Conservation (phyloP, 2,329 filamentous ascomycete genomes). For the Stagonosporopsis rhizophila region DNA sequence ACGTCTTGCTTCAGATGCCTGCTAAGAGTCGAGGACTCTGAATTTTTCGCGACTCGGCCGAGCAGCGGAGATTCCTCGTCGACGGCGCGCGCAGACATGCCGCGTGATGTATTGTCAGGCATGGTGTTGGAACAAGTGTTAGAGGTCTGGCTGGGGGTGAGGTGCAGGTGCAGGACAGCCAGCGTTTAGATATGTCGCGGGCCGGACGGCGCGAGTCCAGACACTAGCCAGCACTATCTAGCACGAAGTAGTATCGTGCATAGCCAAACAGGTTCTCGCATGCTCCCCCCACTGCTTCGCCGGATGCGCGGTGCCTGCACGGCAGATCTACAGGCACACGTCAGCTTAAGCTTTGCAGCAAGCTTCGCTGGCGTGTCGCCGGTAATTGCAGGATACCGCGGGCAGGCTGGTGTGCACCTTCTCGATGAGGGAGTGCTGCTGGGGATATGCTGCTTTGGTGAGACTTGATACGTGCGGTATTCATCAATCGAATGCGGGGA, state of each 20-base stretch:
- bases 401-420: conserved; percentile 4
- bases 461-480: conserved; percentile 21
- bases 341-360: conserved; percentile 34
- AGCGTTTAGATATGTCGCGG: conserved; percentile 17
- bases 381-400: conserved; percentile 39
- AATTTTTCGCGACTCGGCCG: conserved; percentile 31
- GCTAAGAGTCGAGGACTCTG: conserved; percentile 29
- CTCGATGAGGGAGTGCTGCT: conserved; percentile 3
- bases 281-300: neutral
- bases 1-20: conserved; percentile 58
- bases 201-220: conserved; percentile 9
- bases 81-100: conserved; percentile 17
- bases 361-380: conserved; percentile 25
- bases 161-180: conserved; percentile 11
- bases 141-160: conserved; percentile 4
- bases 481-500: conserved; percentile 24
- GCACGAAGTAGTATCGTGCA: too few species aligned
- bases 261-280: conserved; percentile 9
- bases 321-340: conserved; percentile 21
- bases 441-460: conserved; percentile 2
- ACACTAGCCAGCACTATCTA: conserved; percentile 1
- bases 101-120: conserved; percentile 4
- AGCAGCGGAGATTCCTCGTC: conserved; percentile 48
- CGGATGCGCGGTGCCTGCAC: conserved; percentile 12
- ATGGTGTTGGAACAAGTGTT: conserved; percentile 10